Evolutionary conservation across 2,329 filamentous ascomycete genomes (phyloP), one percentile per base, ranked within the genome.

Genomic region (Venturia oleaginea): DNA sequence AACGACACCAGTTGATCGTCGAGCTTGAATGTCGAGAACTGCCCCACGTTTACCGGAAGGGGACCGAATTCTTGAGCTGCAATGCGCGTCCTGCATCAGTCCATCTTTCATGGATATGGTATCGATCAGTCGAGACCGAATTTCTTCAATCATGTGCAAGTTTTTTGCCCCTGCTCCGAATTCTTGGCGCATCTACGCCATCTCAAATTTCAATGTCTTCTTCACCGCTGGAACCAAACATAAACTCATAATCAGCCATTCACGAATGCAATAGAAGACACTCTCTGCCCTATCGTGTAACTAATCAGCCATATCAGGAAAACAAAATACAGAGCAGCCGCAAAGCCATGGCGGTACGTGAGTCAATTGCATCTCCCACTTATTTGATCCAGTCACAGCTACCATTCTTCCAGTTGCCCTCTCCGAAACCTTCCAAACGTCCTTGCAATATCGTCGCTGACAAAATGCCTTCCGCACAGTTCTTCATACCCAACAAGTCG

Each of bases 401-500:
- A 42, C 59, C 17, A 42, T 19, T 22, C 19, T 42, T 43, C 22
- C 27, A 17, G n/a, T 10, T 42, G 34, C 24, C 22, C 34, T 15
- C 22, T 30, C 37, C 59, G 22, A 34, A 27, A 19, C 11, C 13
- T 22, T 43, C 11, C 37, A 27, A 37, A 43, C 24, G 3, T 15
- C 19, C 8, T 34, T 15, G 5, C 59, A 42, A 27, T 5, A 27
- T 22, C 22, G 13, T 19, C 32, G 27, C 62, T 63, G 51, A 63
- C 46, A 61, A 32, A 10, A 60, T 59, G 51, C 27, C 24, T 54
- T 48, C 62, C n/a, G 15, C 51, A 32, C 32, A 81, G 79, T 81
- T 80, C 77, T 80, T 76, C 75, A 76, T 79, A 67, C 76, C 77
- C 68, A 82, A 81, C 73, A 76, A 77, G 69, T 74, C 75, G 43